Base-by-base conservation (phyloP, 768 basidiomycete species). In the Hydnum rufescens region DNA sequence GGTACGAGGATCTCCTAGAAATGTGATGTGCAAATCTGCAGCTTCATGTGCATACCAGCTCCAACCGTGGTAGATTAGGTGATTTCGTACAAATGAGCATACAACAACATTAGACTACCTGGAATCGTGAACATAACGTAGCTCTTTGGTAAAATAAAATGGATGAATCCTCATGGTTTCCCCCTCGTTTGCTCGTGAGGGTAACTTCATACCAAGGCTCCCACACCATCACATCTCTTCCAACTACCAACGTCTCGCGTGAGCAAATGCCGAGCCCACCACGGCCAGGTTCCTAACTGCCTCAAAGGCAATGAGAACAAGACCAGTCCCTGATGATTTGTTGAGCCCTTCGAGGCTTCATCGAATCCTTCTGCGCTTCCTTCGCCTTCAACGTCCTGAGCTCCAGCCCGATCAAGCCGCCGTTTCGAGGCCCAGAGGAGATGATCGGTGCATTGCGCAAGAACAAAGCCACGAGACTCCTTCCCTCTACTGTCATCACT, bases 81-180 rank as follows among this genome's bases (percentile, higher is more conserved):
- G n/a, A n/a, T n/a, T n/a, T n/a, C n/a, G n/a, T n/a, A n/a, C n/a
- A n/a, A n/a, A n/a, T n/a, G n/a, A n/a, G n/a, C n/a, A n/a, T n/a
- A n/a, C n/a, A n/a, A n/a, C n/a, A n/a, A n/a, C n/a, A n/a, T n/a
- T n/a, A n/a, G n/a, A n/a, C n/a, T n/a, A n/a, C n/a, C n/a, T n/a
- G n/a, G 57, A 64, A 66, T 13, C 36, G 36, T 39, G 36, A 39
- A 39, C 36, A 39, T 39, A 39, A 22, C 36, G 22, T 1, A 39
- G 22, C 36, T 22, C 22, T 13, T 13, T 39, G 13, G 13, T 39
- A 13, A 39, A 22, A 13, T 13, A 13, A 13, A 39, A 39, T 22
- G 22, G 36, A n/a, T n/a, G n/a, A n/a, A n/a, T n/a, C n/a, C n/a
- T n/a, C 22, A 39, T 47, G 66, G 13, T 39, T 13, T 39, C 22